Conservation (phyloP, 352 stramenopile species). For the Elongisporangium anandrum region DNA sequence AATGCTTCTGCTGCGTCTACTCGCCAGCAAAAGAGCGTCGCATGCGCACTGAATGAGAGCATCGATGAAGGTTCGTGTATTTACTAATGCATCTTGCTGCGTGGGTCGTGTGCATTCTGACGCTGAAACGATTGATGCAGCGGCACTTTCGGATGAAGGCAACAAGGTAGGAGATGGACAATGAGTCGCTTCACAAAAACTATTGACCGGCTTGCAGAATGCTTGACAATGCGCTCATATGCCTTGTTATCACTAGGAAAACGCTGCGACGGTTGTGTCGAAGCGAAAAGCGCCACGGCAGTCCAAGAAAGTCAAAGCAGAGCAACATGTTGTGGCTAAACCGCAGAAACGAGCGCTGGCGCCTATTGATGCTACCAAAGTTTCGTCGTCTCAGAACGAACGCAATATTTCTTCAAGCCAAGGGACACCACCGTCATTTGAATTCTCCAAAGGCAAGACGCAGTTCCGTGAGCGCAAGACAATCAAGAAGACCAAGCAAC, state of each 20-base stretch:
- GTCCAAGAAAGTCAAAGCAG: conserved; percentile 7
- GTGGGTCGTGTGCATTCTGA: conserved; percentile 8
- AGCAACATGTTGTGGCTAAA: conserved; percentile 8
- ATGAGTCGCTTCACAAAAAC: neutral
- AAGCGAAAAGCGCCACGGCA: conserved; percentile 9
- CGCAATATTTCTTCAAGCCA: conserved; percentile 7
- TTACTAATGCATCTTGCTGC: neutral
- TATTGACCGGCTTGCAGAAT: neutral
- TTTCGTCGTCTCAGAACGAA: neutral
- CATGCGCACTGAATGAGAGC: conserved; percentile 25
- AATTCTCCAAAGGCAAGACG: conserved; percentile 39
- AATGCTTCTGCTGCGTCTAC: conserved; percentile 4
- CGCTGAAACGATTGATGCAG: neutral
- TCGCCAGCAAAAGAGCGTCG: conserved; percentile 15
- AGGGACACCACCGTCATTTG: conserved; percentile 53
- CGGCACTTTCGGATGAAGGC: neutral
- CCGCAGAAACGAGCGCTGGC: conserved; percentile 5
- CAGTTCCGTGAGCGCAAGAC: conserved; percentile 38
- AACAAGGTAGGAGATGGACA: conserved; percentile 16
- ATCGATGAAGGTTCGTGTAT: conserved; percentile 15
- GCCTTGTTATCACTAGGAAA: conserved; percentile 17
- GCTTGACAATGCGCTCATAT: neutral
- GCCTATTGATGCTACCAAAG: neutral
- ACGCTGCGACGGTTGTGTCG: conserved; percentile 10
- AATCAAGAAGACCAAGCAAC: conserved; percentile 21